These are phyloP conservation scores for Populus hybrid DNA, from an alignment of 441 rosid species.

Conservation along the genomic window DNA sequence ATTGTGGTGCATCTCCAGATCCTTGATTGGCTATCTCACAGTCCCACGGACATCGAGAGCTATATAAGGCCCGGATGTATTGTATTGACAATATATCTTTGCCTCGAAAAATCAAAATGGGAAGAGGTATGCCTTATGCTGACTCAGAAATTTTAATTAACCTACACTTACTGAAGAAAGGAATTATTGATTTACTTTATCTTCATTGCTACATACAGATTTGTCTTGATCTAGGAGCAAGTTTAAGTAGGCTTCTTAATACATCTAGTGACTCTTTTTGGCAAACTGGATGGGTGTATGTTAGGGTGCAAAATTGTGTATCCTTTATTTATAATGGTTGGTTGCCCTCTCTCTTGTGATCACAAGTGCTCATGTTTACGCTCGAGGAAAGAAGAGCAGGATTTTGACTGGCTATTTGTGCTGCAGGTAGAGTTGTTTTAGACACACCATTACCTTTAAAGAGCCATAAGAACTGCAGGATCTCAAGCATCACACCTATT, in stretches of 20 bases:
- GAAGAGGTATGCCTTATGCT: slow-evolving; percentile 56
- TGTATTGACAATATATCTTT: slow-evolving; percentile 72
- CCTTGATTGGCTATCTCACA: slow-evolving; percentile 77
- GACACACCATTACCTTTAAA: slow-evolving; percentile 54
- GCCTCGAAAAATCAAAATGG: slow-evolving; percentile 67
- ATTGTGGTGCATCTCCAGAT: slow-evolving; percentile 48
- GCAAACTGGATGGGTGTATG: slow-evolving; percentile 80
- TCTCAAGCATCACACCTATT: slow-evolving; percentile 61
- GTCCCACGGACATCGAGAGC: slow-evolving; percentile 94
- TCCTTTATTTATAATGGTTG: slow-evolving; percentile 67
- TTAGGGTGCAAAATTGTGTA: slow-evolving; percentile 55
- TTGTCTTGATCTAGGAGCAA: slow-evolving; percentile 51
- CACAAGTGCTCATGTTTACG: neutral
- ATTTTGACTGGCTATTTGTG: slow-evolving; percentile 16
- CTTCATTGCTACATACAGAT: slow-evolving; percentile 39
- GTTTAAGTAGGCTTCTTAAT: slow-evolving; percentile 66
- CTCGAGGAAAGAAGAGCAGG: neutral
- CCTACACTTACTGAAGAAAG: neutral
- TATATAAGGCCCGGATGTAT: slow-evolving; percentile 93
- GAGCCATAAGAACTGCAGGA: slow-evolving; percentile 42
- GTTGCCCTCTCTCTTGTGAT: slow-evolving; percentile 18
- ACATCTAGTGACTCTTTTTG: slow-evolving; percentile 61
- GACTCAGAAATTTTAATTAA: slow-evolving; percentile 4
- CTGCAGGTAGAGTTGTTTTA: slow-evolving; percentile 69
- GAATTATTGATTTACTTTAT: slow-evolving; percentile 12